These are phyloP conservation scores for Hysterangium stoloniferum DNA, from an alignment of 768 basidiomycete genomes.

Conservation along the genomic window DNA sequence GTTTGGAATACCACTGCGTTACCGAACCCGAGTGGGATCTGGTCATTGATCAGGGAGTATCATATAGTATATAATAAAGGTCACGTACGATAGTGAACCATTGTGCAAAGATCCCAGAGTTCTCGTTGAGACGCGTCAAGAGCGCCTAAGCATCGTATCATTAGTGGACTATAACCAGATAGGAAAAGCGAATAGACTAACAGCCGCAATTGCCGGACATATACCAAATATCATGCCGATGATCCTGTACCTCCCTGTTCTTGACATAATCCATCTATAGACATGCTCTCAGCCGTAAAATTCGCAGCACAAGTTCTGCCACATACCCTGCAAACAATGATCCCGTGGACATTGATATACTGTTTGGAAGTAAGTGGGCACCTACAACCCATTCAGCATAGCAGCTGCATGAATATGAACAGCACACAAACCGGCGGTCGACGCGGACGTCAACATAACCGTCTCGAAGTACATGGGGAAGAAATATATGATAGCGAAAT, in stretches of 20 bases:
- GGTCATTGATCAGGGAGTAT: not conserved
- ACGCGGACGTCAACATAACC: constrained; percentile 59
- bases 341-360: constrained; percentile 50
- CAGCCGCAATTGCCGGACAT: constrained; percentile 51
- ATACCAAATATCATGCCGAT: constrained; percentile 58
- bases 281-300: not conserved
- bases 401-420: not conserved
- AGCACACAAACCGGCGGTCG: constrained; percentile 45
- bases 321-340: constrained; percentile 63
- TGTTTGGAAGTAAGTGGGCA: constrained; percentile 54
- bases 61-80: not conserved
- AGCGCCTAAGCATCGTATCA: not conserved
- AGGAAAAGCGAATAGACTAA: constrained; percentile 40
- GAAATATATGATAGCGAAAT: constrained; percentile 71
- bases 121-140: constrained; percentile 23
- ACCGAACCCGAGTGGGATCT: constrained; percentile 69
- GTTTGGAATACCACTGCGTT: constrained; percentile 67
- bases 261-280: constrained; percentile 56
- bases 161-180: constrained; percentile 23
- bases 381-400: constrained; percentile 29
- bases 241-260: constrained; percentile 52
- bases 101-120: constrained; percentile 40
- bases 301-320: not conserved
- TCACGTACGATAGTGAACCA: constrained; percentile 56
- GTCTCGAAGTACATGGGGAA: constrained; percentile 84